A percentile compares a stretch with the other conserved stretches of the same genome.
Evolutionary conservation across 2,329 filamentous ascomycete genomes (phyloP).

Genomic region (Zymoseptoria passerinii): DNA sequence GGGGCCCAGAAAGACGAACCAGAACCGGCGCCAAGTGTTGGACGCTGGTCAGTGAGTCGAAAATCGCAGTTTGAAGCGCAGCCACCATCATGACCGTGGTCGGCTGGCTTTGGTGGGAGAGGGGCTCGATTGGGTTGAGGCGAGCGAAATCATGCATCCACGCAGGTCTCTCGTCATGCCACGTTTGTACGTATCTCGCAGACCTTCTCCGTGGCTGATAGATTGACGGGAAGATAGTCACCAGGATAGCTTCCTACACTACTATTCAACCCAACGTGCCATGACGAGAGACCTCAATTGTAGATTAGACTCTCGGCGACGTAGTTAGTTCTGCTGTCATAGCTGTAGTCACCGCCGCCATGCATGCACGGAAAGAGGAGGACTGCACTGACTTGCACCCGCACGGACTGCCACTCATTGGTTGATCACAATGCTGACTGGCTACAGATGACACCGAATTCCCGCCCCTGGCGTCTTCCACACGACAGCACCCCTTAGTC

Average conservation of each 20-base stretch:
- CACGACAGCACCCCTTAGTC: conserved; percentile 20
- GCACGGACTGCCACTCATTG: neutral
- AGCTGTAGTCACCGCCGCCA: conserved; percentile 11
- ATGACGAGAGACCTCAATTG: conserved; percentile 20
- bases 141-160: conserved; percentile 11
- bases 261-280: conserved; percentile 13
- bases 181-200: conserved; percentile 29
- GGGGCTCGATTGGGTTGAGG: conserved; percentile 2
- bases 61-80: conserved; percentile 15
- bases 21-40: conserved; percentile 24
- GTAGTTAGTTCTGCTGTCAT: conserved; percentile 2
- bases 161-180: conserved; percentile 19
- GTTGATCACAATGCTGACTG: conserved; percentile 10
- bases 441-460: conserved; percentile 24
- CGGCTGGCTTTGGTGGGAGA: conserved; percentile 7
- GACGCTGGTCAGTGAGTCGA: conserved; percentile 18
- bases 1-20: conserved; percentile 15
- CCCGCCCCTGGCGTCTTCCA: conserved; percentile 17
- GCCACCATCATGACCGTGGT: conserved; percentile 13
- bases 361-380: conserved; percentile 19
- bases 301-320: conserved; percentile 10
- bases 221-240: conserved; percentile 29
- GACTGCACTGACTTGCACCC: conserved; percentile 1
- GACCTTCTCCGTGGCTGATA: conserved; percentile 26
- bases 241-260: conserved; percentile 15